Base-by-base conservation (phyloP, 495 filamentous ascomycete genomes). In the Echria macrotheca region DNA sequence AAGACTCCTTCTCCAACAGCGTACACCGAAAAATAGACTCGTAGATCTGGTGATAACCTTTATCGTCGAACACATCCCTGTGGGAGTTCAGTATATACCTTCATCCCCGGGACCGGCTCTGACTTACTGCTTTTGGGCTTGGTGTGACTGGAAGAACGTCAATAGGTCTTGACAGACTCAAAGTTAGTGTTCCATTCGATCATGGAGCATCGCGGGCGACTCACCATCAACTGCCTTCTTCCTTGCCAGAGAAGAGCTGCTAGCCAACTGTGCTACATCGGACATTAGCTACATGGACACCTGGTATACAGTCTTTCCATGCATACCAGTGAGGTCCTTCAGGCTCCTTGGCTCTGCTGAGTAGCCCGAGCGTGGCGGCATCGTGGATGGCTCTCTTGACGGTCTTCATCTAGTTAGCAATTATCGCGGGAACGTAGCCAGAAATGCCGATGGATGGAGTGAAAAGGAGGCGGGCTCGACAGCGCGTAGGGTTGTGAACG, bases 11-110 rank as follows among this genome's bases (percentile, higher is more conserved):
- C 49, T 96, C 89, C 9, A 70, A 58, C 15, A 82, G 70, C 6
- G 81, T 68, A 52, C 79, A 82, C 29, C 75, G 71, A 58, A 96
- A 96, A 12, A 98, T 67, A 0, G 80, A 78, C 58, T 96, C 89
- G 52, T 84, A 89, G 22, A 96, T 81, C 39, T 76, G 77, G 57
- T 94, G 86, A 57, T 85, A 95, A 14, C 76, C 78, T 55, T 85
- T 86, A 60, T 95, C 89, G 40, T 77, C 81, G 19, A 74, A 58
- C 2, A 51, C 54, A 19, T 58, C 58, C 26, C 52, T 61, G 26
- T 6, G 38, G 38, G n/a, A n/a, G n/a, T 44, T 18, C n/a, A 28
- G 11, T 11, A 21, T n/a, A n/a, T n/a, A n/a, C n/a, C n/a, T n/a
- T n/a, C n/a, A n/a, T n/a, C n/a, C n/a, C n/a, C n/a, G n/a, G n/a